Conservation (phyloP, 2,329 filamentous ascomycete species). For the Lachnellula cervina region DNA sequence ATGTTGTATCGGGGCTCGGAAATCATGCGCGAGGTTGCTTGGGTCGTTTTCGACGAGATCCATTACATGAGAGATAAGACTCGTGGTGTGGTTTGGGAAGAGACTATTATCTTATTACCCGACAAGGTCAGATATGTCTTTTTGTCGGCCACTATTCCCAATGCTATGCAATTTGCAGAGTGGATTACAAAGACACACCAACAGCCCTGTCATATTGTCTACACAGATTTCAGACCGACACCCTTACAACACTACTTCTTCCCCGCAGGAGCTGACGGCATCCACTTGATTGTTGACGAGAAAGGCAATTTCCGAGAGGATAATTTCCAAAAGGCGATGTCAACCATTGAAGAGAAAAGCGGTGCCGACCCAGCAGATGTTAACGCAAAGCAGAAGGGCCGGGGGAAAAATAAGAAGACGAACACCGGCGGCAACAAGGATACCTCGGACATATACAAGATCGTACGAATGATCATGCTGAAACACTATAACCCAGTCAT, state of each 20-base stretch:
- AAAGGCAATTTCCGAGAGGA: slow-evolving; percentile 94
- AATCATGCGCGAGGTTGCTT: slow-evolving; percentile 98
- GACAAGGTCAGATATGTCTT: slow-evolving; percentile 99
- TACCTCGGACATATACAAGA: slow-evolving; percentile 86
- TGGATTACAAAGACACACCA: slow-evolving; percentile 98
- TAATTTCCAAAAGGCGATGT: slow-evolving; percentile 97
- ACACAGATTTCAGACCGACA: slow-evolving; percentile 96
- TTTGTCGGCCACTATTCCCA: slow-evolving; percentile 94
- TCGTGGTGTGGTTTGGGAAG: slow-evolving; percentile 97
- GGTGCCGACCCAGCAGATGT: slow-evolving; percentile 77
- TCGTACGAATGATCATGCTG: slow-evolving; percentile 97
- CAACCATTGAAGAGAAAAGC: slow-evolving; percentile 79
- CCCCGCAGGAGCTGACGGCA: slow-evolving; percentile 85
- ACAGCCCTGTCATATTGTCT: slow-evolving; percentile 97
- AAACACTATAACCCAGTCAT: slow-evolving; percentile 98
- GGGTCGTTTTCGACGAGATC: slow-evolving; percentile 98
- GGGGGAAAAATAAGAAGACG: slow-evolving; percentile 84
- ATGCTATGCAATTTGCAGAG: slow-evolving; percentile 98
- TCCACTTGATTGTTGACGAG: slow-evolving; percentile 91
- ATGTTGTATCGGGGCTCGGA: slow-evolving; percentile 98
- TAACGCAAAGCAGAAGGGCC: slow-evolving; percentile 76
- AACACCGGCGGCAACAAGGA: slow-evolving; percentile 78
- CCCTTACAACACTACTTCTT: slow-evolving; percentile 98
- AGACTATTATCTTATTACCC: slow-evolving; percentile 94
- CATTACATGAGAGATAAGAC: slow-evolving; percentile 96